Evolutionary conservation across 768 basidiomycete species (phyloP), one percentile per base, ranked within the genome.

Genomic region (Mycena polygramma): DNA sequence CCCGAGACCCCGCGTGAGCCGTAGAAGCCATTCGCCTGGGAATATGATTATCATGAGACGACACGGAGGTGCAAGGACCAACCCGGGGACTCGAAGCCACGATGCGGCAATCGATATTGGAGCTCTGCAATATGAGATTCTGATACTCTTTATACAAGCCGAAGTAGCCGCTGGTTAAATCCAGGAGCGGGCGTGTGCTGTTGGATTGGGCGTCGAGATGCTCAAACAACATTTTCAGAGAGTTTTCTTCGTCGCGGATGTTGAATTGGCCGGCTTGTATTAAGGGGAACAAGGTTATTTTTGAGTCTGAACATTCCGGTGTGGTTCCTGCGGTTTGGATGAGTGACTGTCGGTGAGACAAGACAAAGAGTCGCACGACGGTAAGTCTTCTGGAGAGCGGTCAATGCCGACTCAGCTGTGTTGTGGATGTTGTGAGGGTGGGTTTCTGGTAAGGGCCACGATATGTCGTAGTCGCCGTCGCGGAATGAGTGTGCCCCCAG

Each of bases 131-230:
- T 15, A 94, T 83, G 45, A 91, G 83, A 36, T 89, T 83, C 76
- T 94, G 94, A 78, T 99, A 99, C 15, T 87, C 88, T 67, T 86
- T 83, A 77, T 93, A 94, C 39, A 99, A 83, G 9, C 94, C 94
- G 77, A 99, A 99, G 81, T 99, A 99, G 14, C 98, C 98, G 75
- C 92, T 96, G 9, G 98, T 99, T 77, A 98, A 82, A 78, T 98
- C 94, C 36, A 92, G 79, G 20, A 88, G 75, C n/a, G 89, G 89
- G 20, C 83, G 79, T 24, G 73, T 24, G 48, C 43, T 51, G 43
- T 41, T 76, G 30, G 55, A 48, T 22, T 63, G 58, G 45, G 68
- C 57, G 7, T 78, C 75, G 35, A 91, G 71, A 66, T 84, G 79
- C n/a, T 86, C 77, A 73, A 95, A 94, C 26, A 96, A 84, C 39